Conservation (phyloP, 169 alveolate species). For the Plasmodium ovale region DNA sequence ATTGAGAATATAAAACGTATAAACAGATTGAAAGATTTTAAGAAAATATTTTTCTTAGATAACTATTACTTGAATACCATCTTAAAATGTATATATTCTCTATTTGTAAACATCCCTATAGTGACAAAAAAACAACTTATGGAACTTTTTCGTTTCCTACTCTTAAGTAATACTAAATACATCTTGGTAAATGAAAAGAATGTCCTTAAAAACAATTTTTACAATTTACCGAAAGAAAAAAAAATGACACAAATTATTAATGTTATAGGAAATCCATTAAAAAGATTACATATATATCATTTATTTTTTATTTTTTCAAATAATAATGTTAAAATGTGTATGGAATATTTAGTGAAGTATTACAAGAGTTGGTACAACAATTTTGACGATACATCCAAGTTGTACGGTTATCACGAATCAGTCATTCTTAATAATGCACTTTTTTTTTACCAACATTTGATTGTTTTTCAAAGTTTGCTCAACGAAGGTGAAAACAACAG, state of each 20-base stretch:
- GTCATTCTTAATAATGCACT: conserved; percentile 41
- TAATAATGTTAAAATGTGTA: conserved; percentile 37
- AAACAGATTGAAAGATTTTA: conserved; percentile 36
- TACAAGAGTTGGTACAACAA: not conserved
- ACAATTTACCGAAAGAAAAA: conserved; percentile 42
- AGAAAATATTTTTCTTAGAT: conserved; percentile 23
- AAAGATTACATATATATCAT: conserved; percentile 41
- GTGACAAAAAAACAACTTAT: conserved; percentile 45
- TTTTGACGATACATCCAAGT: not conserved
- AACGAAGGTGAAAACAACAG: not conserved
- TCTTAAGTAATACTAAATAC: conserved; percentile 26
- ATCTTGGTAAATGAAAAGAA: conserved; percentile 39
- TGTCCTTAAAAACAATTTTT: conserved; percentile 26
- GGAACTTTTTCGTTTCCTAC: conserved; percentile 18
- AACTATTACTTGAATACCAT: conserved; percentile 24
- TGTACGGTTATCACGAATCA: conserved; percentile 17
- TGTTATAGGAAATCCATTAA: conserved; percentile 43
- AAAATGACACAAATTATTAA: conserved; percentile 41
- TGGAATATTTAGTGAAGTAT: conserved; percentile 35
- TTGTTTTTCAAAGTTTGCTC: conserved; percentile 24
- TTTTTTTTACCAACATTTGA: conserved; percentile 54
- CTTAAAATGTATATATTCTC: conserved; percentile 34
- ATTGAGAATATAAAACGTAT: conserved; percentile 11
- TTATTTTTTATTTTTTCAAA: conserved; percentile 69
- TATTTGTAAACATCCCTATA: conserved; percentile 40